Conservation (phyloP, 331 rosid genomes). For the Pyracantha coccinea region DNA sequence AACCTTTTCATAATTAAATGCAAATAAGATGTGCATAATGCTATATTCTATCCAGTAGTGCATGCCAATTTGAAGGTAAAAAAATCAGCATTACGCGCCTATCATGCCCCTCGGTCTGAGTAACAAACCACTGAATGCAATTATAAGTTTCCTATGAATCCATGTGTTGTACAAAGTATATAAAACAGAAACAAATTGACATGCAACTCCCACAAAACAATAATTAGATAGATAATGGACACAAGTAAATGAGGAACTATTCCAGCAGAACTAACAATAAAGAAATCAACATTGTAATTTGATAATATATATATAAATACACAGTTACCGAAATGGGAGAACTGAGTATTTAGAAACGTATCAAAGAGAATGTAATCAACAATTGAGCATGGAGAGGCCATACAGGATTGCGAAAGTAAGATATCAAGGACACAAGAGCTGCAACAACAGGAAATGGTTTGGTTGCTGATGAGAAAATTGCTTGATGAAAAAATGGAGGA, state of each 20-base stretch:
- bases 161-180: neutral
- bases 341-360: neutral
- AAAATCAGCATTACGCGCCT: neutral
- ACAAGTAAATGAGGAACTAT: neutral
- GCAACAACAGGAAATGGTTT: slow-evolving; percentile 60
- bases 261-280: neutral
- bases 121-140: neutral
- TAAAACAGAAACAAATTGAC: neutral
- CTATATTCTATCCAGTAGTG: neutral
- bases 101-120: neutral
- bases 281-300: neutral
- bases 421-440: slow-evolving; percentile 62
- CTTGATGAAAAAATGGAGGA: slow-evolving; percentile 68
- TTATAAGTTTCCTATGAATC: neutral
- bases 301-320: neutral
- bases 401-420: slow-evolving; percentile 72
- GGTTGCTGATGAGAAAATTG: slow-evolving; percentile 50
- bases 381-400: slow-evolving; percentile 25
- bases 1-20: neutral
- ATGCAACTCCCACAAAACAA: neutral
- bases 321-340: neutral
- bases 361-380: neutral
- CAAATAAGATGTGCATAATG: neutral
- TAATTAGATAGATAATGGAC: neutral
- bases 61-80: neutral